Evolutionary conservation across 331 rosid genomes (phyloP).

Genomic region (Quercus lobata): DNA sequence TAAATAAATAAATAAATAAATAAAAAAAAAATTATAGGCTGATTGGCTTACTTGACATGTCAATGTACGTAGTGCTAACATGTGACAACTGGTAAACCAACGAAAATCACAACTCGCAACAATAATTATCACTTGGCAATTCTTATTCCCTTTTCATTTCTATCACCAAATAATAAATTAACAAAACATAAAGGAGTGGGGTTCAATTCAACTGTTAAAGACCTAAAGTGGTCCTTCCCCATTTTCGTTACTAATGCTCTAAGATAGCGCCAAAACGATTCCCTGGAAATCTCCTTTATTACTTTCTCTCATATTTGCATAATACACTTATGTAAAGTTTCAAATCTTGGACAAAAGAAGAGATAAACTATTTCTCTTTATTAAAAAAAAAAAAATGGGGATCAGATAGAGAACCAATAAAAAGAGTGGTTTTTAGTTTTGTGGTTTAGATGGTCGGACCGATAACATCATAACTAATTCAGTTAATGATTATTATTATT

Average conservation of each 20-base stretch:
- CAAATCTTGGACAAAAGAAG: too few relatives aligned
- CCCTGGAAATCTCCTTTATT: too few relatives aligned
- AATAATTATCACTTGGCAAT: conserved; percentile 15
- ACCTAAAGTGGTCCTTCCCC: conserved; percentile 28
- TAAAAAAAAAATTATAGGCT: too few relatives aligned
- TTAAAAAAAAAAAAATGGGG: too few relatives aligned
- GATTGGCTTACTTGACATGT: not conserved
- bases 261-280: conserved; percentile 17
- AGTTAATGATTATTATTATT: too few relatives aligned
- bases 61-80: not conserved
- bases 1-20: not conserved
- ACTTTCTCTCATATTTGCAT: too few relatives aligned
- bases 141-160: not conserved
- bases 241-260: conserved; percentile 16
- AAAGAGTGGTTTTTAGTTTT: too few relatives aligned
- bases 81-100: not conserved
- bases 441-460: too few relatives aligned
- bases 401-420: too few relatives aligned
- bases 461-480: too few relatives aligned
- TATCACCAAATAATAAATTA: not conserved
- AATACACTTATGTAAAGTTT: too few relatives aligned
- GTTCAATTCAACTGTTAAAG: not conserved
- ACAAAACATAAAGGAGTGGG: not conserved
- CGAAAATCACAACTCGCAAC: not conserved
- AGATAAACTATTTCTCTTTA: too few relatives aligned